Percentiles rank a stretch among this genome's conserved stretches.
These are phyloP conservation scores for Albizia julibrissin DNA, from an alignment of 306 rosid species.

Conservation along the genomic window DNA sequence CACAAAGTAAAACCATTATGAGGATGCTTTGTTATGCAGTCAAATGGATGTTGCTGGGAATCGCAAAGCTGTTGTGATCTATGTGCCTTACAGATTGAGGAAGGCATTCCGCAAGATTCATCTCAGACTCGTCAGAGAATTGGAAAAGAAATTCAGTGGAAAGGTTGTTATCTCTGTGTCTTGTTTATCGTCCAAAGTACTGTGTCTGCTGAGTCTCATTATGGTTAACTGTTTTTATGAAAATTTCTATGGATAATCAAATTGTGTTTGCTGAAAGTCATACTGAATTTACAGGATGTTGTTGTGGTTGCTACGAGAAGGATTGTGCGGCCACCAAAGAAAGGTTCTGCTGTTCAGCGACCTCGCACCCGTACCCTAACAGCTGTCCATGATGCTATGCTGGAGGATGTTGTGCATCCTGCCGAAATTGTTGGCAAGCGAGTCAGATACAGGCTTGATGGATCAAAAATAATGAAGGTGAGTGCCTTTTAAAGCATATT, in stretches of 20 bases:
- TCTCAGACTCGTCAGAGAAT: conserved; percentile 67
- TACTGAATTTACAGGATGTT: conserved; percentile 49
- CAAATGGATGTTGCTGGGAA: conserved; percentile 64
- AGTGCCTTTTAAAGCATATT: background rate
- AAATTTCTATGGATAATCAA: background rate
- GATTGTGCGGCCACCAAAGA: conserved; percentile 70
- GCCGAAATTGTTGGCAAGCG: conserved; percentile 83
- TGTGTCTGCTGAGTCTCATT: background rate
- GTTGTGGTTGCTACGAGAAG: conserved; percentile 63
- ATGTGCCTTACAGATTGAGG: conserved; percentile 71
- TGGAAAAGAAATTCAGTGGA: conserved; percentile 80
- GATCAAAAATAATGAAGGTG: conserved; percentile 76
- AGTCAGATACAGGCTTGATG: conserved; percentile 61
- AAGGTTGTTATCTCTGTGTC: conserved; percentile 44
- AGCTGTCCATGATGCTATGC: conserved; percentile 61
- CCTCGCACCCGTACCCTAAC: conserved; percentile 70
- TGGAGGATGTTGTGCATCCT: conserved; percentile 68
- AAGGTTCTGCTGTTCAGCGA: conserved; percentile 61
- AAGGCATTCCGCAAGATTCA: conserved; percentile 73
- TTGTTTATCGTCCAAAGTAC: background rate
- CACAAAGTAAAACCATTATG: background rate
- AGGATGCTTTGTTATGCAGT: conserved; percentile 35
- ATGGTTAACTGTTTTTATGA: background rate
- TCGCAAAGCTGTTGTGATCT: conserved; percentile 69
- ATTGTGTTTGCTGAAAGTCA: conserved; percentile 4